Base-by-base conservation (phyloP, 495 filamentous ascomycete species). In the Aspergillus asperescens region DNA sequence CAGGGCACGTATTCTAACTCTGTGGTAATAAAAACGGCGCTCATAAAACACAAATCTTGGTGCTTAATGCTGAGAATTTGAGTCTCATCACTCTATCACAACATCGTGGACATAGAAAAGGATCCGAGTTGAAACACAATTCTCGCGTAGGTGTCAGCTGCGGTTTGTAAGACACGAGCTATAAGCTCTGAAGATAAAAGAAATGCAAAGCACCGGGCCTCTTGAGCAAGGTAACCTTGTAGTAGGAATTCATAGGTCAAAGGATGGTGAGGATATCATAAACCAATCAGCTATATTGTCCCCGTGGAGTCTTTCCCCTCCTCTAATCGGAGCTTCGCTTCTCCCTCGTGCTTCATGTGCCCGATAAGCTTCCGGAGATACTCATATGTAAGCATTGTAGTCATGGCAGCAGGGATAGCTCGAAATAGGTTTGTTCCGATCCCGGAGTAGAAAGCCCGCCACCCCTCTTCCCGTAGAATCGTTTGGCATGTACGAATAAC, bases 381-480 rank as follows among this genome's bases (percentile, higher is more conserved):
- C 72, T 99, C 93, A 66, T 95, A 99, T 16, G 93, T 97, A 60
- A 99, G 79, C 82, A 99, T 90, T 6, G 93, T 97, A 29, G 95
- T 96, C 63, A 94, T 94, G 18, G 92, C 91, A 27, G 92, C 89
- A 19, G 93, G 93, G 16, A 99, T 84, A 13, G 93, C 94, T 45
- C 93, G 81, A 76, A 96, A 87, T 78, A 99, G 86, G 69, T 99
- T 99, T 28, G 91, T 95, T 29, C 93, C 94, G 81, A 99, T 94
- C 23, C 93, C 93, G 18, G 90, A 89, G 64, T 99, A 99, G 64
- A 99, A 96, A 6, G 90, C 94, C 43, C 86, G 77, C 90, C 94
- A 96, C 1, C 93, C 93, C 67, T 99, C 93, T 68, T 99, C 93
- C 19, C 75, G 71, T 28, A 95, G 66, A 40, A 99, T 96, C 3